Percentiles rank a stretch among this genome's conserved stretches.
Conservation (phyloP, 2,329 filamentous ascomycete genomes). For the Monosporascus sp. region DNA sequence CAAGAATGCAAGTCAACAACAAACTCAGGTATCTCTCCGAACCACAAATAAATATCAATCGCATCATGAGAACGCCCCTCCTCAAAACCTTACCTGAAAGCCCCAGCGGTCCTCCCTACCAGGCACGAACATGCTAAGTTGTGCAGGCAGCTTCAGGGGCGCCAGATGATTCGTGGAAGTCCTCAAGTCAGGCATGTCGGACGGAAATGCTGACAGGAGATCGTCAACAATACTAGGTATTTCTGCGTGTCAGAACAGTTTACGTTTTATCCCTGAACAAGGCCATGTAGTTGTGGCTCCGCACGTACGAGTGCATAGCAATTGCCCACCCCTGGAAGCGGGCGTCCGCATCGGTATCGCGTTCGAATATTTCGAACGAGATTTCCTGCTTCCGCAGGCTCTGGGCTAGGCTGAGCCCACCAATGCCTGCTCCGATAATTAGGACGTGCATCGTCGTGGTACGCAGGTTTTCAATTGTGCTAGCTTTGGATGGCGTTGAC, state of each 20-base stretch:
- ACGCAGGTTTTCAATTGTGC: no score
- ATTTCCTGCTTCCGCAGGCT: constrained; percentile 12
- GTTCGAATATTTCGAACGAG: constrained; percentile 13
- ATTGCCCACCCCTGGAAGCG: constrained; percentile 14
- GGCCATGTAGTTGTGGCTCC: no score
- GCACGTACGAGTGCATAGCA: constrained; percentile 12
- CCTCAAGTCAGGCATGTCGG: constrained; percentile 10
- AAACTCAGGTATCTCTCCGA: no score
- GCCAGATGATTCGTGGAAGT: constrained; percentile 7
- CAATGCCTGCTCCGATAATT: constrained; percentile 13
- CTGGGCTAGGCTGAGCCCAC: constrained; percentile 15
- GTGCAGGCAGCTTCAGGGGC: constrained; percentile 1
- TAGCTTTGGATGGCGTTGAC: no score
- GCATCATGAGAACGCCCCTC: no score
- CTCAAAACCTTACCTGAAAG: no score
- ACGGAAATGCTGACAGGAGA: constrained; percentile 4
- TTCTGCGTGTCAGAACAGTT: neutral
- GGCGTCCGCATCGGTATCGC: constrained; percentile 6
- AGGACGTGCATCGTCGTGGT: constrained; percentile 5
- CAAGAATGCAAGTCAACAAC: no score
- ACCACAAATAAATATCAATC: no score
- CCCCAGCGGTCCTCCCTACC: no score
- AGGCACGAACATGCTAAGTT: no score
- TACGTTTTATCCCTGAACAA: no score
- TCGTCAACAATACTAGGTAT: constrained; percentile 7